Conservation (phyloP, 441 rosid genomes). For the Dalechampia spathulata region DNA sequence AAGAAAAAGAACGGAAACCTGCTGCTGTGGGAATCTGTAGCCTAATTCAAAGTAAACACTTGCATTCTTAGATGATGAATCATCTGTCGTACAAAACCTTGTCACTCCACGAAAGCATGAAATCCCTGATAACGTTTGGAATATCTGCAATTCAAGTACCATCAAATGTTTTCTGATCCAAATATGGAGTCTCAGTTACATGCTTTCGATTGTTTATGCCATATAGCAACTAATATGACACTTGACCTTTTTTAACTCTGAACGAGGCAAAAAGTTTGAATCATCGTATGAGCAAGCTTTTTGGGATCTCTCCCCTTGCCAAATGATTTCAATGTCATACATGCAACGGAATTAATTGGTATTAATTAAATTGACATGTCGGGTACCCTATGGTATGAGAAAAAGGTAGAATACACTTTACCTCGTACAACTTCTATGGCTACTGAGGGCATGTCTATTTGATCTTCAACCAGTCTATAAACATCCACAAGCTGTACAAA, state of each 20-base stretch:
- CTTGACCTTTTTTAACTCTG: no score
- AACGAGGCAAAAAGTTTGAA: no score
- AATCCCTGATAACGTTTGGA: slow-evolving; percentile 61
- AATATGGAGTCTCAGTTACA: no score
- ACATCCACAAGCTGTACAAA: slow-evolving; percentile 75
- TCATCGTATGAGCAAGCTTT: no score
- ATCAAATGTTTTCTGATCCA: no score
- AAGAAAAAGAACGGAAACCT: background rate
- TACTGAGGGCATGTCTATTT: slow-evolving; percentile 65
- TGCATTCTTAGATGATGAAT: background rate
- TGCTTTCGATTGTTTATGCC: no score
- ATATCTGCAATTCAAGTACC: slow-evolving; percentile 42
- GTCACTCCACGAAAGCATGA: slow-evolving; percentile 75
- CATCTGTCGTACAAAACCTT: slow-evolving; percentile 59
- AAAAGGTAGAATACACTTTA: slow-evolving; percentile 17
- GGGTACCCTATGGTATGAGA: background rate
- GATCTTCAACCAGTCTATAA: slow-evolving; percentile 75
- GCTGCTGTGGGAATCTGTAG: background rate
- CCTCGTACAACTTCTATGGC: slow-evolving; percentile 73
- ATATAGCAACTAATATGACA: no score
- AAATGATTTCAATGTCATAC: no score
- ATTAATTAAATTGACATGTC: no score
- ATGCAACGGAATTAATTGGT: no score
- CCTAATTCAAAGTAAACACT: background rate
- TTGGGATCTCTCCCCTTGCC: no score